Evolutionary conservation across 495 filamentous ascomycete genomes (phyloP).

Genomic region (Neurospora sp.): DNA sequence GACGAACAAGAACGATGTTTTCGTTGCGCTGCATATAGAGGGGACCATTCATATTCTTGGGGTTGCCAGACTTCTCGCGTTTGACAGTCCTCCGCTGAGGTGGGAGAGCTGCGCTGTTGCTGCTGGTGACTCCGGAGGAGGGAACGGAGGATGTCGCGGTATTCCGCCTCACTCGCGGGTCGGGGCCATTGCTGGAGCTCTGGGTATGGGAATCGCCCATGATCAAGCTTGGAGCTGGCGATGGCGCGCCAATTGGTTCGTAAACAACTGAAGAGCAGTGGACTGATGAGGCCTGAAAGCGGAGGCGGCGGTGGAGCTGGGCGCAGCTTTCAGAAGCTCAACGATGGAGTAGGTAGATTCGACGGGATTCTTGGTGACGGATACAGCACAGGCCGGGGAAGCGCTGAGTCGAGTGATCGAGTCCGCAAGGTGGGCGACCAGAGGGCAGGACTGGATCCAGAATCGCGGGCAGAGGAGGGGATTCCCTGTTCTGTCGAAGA

Average conservation of each 20-base stretch:
- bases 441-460: not conserved
- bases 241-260: slow-evolving; percentile 1
- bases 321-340: not conserved
- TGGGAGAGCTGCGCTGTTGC: slow-evolving; percentile 3
- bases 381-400: not conserved
- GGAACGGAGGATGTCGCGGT: not conserved
- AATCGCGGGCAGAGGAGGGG: not conserved
- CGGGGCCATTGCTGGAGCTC: slow-evolving; percentile 1
- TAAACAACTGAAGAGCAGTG: not conserved
- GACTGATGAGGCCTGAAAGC: not conserved
- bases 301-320: not conserved
- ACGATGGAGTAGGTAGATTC: not conserved
- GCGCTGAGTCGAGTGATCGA: not conserved
- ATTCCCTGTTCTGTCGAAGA: not conserved
- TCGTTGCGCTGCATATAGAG: slow-evolving; percentile 37
- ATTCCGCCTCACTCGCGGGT: not conserved
- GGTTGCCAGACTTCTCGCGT: slow-evolving; percentile 22
- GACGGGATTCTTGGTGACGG: not conserved
- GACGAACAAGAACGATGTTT: slow-evolving; percentile 36
- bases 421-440: not conserved
- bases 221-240: not conserved
- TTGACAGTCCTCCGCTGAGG: slow-evolving; percentile 12
- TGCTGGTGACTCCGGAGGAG: not conserved
- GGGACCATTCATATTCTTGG: slow-evolving; percentile 34
- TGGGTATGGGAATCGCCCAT: slow-evolving; percentile 4